Conservation (phyloP, 768 basidiomycete species). For the Suillus placidus region DNA sequence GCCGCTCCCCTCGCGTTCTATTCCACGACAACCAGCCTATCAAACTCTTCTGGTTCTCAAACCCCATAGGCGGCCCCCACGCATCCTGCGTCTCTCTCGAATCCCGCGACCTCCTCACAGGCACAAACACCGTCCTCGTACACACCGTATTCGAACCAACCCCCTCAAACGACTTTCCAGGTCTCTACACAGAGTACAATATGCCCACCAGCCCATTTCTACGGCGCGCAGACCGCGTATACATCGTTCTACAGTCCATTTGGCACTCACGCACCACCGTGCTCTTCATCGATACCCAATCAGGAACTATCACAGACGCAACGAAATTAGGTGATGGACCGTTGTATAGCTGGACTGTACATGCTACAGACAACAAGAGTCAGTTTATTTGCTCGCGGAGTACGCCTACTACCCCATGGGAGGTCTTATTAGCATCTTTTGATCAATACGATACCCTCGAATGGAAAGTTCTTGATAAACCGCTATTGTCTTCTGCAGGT, state of each 20-base stretch:
- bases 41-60: conserved; percentile 57
- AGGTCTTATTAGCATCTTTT: conserved; percentile 54
- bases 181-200: conserved; percentile 57
- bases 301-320: conserved; percentile 43
- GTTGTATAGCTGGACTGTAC: conserved; percentile 54
- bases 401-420: conserved; percentile 46
- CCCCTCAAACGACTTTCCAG: conserved; percentile 50
- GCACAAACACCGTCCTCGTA: conserved; percentile 36
- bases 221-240: conserved; percentile 17
- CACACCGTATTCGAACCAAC: conserved; percentile 43
- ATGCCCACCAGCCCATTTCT: conserved; percentile 48
- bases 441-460: conserved; percentile 21
- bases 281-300: conserved; percentile 44
- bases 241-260: conserved; percentile 48
- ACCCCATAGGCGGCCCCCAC: conserved; percentile 59
- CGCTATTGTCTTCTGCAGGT: conserved; percentile 46
- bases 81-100: conserved; percentile 56
- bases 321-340: conserved; percentile 18
- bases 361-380: conserved; percentile 47
- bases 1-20: conserved; percentile 61
- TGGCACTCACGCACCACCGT: conserved; percentile 59
- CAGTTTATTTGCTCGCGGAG: conserved; percentile 56
- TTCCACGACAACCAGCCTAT: conserved; percentile 23
- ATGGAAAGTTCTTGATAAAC: conserved; percentile 48
- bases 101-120: conserved; percentile 38